Evolutionary conservation across 208 protist species (phyloP).

Genomic region (Trypanosoma avium): DNA sequence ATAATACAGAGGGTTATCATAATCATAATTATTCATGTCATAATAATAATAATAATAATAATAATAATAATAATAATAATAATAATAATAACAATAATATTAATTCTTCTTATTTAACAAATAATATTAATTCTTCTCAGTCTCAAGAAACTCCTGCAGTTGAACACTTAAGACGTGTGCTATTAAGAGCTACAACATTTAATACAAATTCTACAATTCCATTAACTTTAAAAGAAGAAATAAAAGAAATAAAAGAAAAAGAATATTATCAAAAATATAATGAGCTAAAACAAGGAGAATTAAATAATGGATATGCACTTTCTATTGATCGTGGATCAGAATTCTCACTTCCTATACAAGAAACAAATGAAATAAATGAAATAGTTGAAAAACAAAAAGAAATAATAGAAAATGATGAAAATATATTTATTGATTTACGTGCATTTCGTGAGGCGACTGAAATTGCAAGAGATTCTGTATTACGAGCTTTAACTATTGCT

Average conservation of each 20-base stretch:
- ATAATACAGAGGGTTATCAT: too few species aligned
- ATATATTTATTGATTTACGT: slow-evolving; percentile 12
- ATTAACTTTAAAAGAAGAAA: neutral
- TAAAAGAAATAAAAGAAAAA: neutral
- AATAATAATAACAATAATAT: too few species aligned
- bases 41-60: neutral
- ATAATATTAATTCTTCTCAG: too few species aligned
- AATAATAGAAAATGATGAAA: neutral
- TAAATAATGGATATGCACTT: neutral
- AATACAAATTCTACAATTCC: neutral
- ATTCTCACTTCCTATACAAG: neutral
- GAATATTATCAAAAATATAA: neutral
- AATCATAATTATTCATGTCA: neutral
- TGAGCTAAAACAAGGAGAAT: neutral
- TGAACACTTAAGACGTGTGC: slow-evolving; percentile 10
- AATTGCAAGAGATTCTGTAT: slow-evolving; percentile 4
- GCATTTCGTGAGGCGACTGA: slow-evolving; percentile 22
- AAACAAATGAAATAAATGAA: too few species aligned
- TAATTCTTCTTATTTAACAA: too few species aligned
- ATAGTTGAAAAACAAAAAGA: too few species aligned
- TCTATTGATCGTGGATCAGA: slow-evolving; percentile 18
- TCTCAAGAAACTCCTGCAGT: neutral
- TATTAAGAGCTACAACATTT: slow-evolving; percentile 24
- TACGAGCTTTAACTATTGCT: slow-evolving; percentile 11
- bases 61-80: neutral